These are phyloP conservation scores for Trypanosoma caninum DNA, from an alignment of 208 protist species.

Conservation along the genomic window DNA sequence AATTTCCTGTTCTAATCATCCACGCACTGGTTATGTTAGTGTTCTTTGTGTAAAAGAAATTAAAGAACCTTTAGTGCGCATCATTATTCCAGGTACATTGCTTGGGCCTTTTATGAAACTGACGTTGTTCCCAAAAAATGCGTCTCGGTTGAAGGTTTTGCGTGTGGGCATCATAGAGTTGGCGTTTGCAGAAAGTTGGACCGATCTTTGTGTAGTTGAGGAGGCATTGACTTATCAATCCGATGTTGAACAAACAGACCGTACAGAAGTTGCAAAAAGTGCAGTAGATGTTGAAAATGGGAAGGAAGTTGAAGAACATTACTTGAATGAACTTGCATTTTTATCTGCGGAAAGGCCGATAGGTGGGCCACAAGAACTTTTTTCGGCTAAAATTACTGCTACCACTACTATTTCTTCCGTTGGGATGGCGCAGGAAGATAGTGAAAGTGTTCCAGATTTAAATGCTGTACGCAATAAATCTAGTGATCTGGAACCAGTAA, in stretches of 20 bases:
- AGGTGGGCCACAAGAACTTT: neutral
- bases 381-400: neutral
- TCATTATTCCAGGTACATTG: conserved; percentile 20
- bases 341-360: neutral
- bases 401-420: conserved; percentile 15
- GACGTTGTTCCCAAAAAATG: conserved; percentile 15
- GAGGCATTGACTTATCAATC: neutral
- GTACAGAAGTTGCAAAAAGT: neutral
- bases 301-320: neutral
- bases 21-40: conserved; percentile 22
- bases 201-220: conserved; percentile 22
- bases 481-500: neutral
- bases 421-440: conserved; percentile 1
- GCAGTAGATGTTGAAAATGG: neutral
- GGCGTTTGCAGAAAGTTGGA: conserved; percentile 22
- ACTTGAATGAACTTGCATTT: neutral
- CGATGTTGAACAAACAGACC: neutral
- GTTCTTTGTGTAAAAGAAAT: conserved; percentile 18
- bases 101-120: conserved; percentile 22
- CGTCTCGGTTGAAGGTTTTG: conserved; percentile 5
- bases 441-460: conserved; percentile 3
- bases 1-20: conserved; percentile 25
- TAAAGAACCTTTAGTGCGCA: neutral
- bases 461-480: neutral
- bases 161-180: conserved; percentile 11